Evolutionary conservation across 495 filamentous ascomycete genomes (phyloP), one percentile per base, ranked within the genome.

Genomic region (Podospora pseudoanserina): DNA sequence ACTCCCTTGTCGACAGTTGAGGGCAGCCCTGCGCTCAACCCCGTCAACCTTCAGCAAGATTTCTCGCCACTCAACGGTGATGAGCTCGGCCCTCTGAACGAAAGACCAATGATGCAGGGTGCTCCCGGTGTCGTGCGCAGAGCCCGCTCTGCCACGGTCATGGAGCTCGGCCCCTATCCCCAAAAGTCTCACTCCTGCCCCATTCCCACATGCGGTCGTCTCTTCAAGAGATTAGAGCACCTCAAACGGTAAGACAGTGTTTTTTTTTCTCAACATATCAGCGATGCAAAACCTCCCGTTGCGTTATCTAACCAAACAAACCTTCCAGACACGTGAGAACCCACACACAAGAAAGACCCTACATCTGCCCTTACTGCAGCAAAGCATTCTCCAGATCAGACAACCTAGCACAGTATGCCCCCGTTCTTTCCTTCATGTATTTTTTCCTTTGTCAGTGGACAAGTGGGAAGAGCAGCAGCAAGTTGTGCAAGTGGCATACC

Each of bases 191-290:
- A 99, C 78, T 97, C 93, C 9, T 99, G 95, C 82, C 95, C 95
- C n/a, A 99, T 99, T 76, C 96, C 96, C 28, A 93, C 93, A 27
- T 99, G 95, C 78, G 95, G 96, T 57, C 90, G 96, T 77, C 86
- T 97, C 70, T 99, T 99, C 86, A 99, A 99, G 88, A 89, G 95
- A 76, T 87, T 99, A 84, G 95, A 99, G 80, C 95, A 99, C 85
- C 87, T 99, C 73, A 99, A 99, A 85, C 90, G 95, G 92, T 97
- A 92, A 87, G 92, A 80, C 78, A 75, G 74, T 68, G 67, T 70
- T 59, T 53, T 59, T 76, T 76, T 80, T 80, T 81, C 23, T 32
- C 1, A 78, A 76, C 85, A 83, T 88, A 75, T 82, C 73, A 68
- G 68, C 67, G 23, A 71, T 72, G 30, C 23, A 26, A 54, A 70